phyloP scores from a whole-genome alignment of 352 stramenopile genomes.

The Pythium biforme region DNA sequence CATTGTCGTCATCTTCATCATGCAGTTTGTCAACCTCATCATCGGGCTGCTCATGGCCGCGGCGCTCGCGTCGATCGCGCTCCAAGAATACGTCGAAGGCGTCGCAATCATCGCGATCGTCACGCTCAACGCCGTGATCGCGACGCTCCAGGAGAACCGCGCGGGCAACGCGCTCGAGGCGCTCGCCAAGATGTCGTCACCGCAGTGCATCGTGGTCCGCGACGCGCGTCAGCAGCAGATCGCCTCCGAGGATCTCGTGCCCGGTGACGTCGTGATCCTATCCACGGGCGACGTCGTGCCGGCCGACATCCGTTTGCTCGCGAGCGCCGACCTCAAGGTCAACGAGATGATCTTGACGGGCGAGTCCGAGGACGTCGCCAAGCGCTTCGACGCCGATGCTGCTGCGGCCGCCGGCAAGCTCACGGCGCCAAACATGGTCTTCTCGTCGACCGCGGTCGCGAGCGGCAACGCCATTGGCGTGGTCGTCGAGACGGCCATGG shows the following conservation, averaged over 20 bases:
- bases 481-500: constrained; percentile 23
- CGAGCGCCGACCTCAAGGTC: constrained; percentile 49
- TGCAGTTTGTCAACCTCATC: constrained; percentile 46
- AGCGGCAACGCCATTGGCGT: constrained; percentile 25
- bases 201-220: constrained; percentile 36
- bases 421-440: constrained; percentile 68
- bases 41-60: constrained; percentile 37
- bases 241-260: constrained; percentile 34
- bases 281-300: constrained; percentile 74
- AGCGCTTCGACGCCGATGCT: constrained; percentile 23
- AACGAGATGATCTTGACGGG: constrained; percentile 88
- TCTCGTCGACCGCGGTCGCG: constrained; percentile 70
- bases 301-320: constrained; percentile 67
- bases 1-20: constrained; percentile 34
- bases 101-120: constrained; percentile 41
- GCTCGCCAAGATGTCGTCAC: constrained; percentile 35
- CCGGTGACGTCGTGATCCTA: constrained; percentile 56
- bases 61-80: constrained; percentile 36
- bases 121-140: constrained; percentile 40
- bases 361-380: constrained; percentile 53
- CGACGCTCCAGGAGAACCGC: constrained; percentile 35
- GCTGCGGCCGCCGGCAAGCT: constrained; percentile 13
- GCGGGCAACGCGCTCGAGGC: constrained; percentile 37
- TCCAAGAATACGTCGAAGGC: constrained; percentile 41
- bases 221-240: constrained; percentile 27